These are phyloP conservation scores for Clarireedia homoeocarpa DNA, from an alignment of 2,329 filamentous ascomycete genomes.

Conservation along the genomic window DNA sequence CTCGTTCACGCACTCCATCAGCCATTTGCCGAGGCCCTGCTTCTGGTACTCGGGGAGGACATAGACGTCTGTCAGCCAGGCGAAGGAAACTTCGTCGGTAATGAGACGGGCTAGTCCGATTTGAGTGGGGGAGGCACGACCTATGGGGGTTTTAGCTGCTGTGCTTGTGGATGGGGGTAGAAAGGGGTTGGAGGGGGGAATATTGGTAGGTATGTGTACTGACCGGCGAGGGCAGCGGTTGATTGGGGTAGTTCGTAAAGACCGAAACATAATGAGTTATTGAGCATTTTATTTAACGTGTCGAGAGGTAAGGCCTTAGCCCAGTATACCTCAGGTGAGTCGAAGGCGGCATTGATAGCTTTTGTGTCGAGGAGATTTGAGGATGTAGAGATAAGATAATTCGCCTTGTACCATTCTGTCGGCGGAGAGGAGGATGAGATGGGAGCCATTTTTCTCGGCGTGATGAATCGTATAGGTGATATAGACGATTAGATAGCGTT, in stretches of 20 bases:
- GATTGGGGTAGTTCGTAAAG: conserved; percentile 39
- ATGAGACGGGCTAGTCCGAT: conserved; percentile 56
- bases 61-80: conserved; percentile 64
- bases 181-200: too few species aligned
- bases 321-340: conserved; percentile 54
- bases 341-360: conserved; percentile 48
- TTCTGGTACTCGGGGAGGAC: conserved; percentile 51
- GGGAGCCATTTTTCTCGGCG: too few species aligned
- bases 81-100: conserved; percentile 62
- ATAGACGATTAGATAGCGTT: too few species aligned
- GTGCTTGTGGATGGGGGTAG: too few species aligned
- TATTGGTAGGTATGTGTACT: background rate
- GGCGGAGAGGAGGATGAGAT: background rate
- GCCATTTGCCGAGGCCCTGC: conserved; percentile 55
- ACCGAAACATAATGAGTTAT: conserved; percentile 52
- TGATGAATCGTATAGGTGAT: too few species aligned
- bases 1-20: conserved; percentile 54
- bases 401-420: conserved; percentile 40
- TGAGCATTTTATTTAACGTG: conserved; percentile 43
- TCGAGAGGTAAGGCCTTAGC: conserved; percentile 42
- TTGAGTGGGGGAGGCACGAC: conserved; percentile 27
- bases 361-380: conserved; percentile 44
- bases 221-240: conserved; percentile 30
- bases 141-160: conserved; percentile 3
- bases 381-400: conserved; percentile 56